These are phyloP conservation scores for Kluyveromyces marxianus DNA, from an alignment of 1,139 yeast genomes.

Conservation along the genomic window DNA sequence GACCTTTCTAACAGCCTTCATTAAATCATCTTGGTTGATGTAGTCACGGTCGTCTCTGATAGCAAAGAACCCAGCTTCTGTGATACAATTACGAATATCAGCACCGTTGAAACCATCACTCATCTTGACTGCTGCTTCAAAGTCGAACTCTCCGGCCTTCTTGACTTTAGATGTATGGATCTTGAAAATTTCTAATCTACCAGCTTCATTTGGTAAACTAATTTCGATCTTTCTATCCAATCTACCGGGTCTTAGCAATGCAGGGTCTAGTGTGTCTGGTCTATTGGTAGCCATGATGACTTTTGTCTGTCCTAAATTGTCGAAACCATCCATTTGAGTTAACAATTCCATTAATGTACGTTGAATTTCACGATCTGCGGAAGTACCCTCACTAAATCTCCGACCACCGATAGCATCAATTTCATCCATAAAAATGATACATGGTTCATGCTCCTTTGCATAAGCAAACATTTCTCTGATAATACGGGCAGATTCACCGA, in stretches of 20 bases:
- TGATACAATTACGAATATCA: conserved; percentile 91
- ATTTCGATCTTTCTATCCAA: conserved; percentile 96
- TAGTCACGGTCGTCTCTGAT: conserved; percentile 96
- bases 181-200: conserved; percentile 89
- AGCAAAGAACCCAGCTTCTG: conserved; percentile 99
- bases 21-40: conserved; percentile 84
- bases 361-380: conserved; percentile 98
- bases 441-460: conserved; percentile 97
- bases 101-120: conserved; percentile 99
- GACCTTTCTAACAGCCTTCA: conserved; percentile 97
- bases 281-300: conserved; percentile 99
- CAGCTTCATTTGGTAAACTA: conserved; percentile 93
- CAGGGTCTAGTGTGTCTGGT: conserved; percentile 99
- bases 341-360: conserved; percentile 96
- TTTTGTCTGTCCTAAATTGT: conserved; percentile 92
- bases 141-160: conserved; percentile 93
- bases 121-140: conserved; percentile 96
- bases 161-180: conserved; percentile 83
- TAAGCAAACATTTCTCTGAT: conserved; percentile 98
- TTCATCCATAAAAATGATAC: conserved; percentile 98
- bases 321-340: conserved; percentile 99
- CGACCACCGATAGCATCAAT: conserved; percentile 99
- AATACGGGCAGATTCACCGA: conserved; percentile 95
- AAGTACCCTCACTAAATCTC: conserved; percentile 96
- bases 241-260: conserved; percentile 95